Evolutionary conservation across 345 rosid species (phyloP).

Genomic region (Rhodomyrtus tomentosa): DNA sequence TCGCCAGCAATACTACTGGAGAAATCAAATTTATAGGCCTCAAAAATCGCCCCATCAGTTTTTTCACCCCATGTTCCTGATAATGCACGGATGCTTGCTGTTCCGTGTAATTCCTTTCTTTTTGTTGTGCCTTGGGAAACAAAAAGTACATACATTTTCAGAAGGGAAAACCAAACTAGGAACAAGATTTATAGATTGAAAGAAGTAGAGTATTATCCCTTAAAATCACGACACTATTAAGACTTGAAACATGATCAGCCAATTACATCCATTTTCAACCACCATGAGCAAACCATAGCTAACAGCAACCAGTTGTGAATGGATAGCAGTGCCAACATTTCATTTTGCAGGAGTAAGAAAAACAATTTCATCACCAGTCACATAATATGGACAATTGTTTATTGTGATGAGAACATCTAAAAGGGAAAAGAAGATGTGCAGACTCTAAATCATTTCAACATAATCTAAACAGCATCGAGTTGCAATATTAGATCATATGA

Average conservation of each 20-base stretch:
- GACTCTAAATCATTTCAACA: neutral
- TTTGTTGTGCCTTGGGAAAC: constrained; percentile 51
- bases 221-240: neutral
- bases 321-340: neutral
- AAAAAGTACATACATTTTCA: neutral
- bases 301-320: neutral
- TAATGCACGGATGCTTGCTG: constrained; percentile 34
- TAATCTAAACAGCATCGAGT: neutral
- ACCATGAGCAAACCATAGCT: neutral
- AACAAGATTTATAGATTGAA: neutral
- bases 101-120: constrained; percentile 89
- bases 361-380: neutral
- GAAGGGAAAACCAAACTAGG: neutral
- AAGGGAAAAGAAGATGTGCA: neutral
- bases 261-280: neutral
- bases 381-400: neutral
- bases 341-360: neutral
- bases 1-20: constrained; percentile 31
- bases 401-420: neutral
- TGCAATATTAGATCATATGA: neutral
- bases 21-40: constrained; percentile 65
- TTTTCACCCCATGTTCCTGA: constrained; percentile 69
- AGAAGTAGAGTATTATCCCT: neutral
- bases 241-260: neutral
- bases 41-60: constrained; percentile 33